Base-by-base conservation (phyloP, 129 eudicot species). In the Flaveria brownii region DNA sequence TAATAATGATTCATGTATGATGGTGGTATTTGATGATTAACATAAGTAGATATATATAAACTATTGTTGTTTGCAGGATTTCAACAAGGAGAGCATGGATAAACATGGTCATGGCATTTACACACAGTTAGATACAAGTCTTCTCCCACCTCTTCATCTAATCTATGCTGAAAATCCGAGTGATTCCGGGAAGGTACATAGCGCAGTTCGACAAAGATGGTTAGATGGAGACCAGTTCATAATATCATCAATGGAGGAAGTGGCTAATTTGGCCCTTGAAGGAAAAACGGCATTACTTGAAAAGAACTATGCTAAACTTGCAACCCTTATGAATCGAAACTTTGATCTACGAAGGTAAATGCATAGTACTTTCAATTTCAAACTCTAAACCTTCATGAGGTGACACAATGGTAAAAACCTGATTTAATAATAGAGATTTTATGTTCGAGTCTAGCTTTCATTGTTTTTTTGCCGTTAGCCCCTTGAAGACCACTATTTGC, bases 171-270 rank as follows among this genome's bases (percentile, higher is more conserved):
- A 89, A 74, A 95, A 95, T 80, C 99, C 99, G 25, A 95, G 99
- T 76, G 99, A 95, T 70, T 95, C 99, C 6, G 99, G 99, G 25
- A 95, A 95, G 97, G 93, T 95, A 45, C 99, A 95, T 62, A 95
- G 97, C 61, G 78, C 92, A n/a, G 97, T 95, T 70, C 80, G 91
- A 65, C 92, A 91, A 78, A 89, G 96, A 79, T 95, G 99, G 99
- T 82, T 95, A 63, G 78, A 82, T 70, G 99, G 99, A 52, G 99
- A 95, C 41, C 56, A 86, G 85, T 89, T 95, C 46, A 91, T 95
- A 23, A 83, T 85, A 78, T 78, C 94, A 77, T 76, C 92, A 43
- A 89, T 95, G 82, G 83, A 87, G 69, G 89, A 95, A 82, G 97
- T 95, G 55, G 96, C 97, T 16, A 83, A 86, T 36, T 11, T 91